These are phyloP conservation scores for Kingdonia uniflora DNA, from an alignment of 164 flowering plant genomes.

Conservation along the genomic window DNA sequence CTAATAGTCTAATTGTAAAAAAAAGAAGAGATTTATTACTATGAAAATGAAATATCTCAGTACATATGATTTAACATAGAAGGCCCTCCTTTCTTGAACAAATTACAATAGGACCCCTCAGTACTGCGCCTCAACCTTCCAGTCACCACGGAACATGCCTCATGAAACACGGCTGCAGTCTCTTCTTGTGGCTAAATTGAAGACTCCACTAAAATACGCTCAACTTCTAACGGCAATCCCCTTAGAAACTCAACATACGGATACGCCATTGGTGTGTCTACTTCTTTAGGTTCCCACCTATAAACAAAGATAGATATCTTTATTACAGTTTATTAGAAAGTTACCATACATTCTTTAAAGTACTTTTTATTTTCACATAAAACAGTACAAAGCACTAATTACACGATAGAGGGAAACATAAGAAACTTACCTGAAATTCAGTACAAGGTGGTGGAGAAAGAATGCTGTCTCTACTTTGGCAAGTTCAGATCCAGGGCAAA, in stretches of 20 bases:
- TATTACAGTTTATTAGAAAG: no score
- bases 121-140: no score
- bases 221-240: constrained; percentile 33
- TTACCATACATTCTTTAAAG: no score
- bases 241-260: constrained; percentile 53
- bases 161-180: no score
- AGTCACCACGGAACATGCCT: no score
- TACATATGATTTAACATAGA: neutral
- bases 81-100: neutral
- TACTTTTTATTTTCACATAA: no score
- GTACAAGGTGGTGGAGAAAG: constrained; percentile 67
- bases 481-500: constrained; percentile 69
- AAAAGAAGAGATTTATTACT: neutral
- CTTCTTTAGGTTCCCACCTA: constrained; percentile 45
- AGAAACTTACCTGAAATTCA: constrained; percentile 38
- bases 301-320: constrained; percentile 4
- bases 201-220: constrained; percentile 5
- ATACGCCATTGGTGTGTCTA: constrained; percentile 44
- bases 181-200: neutral
- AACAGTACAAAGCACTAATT: no score
- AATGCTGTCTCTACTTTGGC: constrained; percentile 62
- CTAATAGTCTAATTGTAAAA: neutral
- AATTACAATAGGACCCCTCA: neutral
- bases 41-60: neutral
- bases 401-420: no score